A percentile compares a stretch with the other conserved stretches of the same genome.
phyloP scores from a whole-genome alignment of 495 filamentous ascomycete species.

The Penicillium silybi region DNA sequence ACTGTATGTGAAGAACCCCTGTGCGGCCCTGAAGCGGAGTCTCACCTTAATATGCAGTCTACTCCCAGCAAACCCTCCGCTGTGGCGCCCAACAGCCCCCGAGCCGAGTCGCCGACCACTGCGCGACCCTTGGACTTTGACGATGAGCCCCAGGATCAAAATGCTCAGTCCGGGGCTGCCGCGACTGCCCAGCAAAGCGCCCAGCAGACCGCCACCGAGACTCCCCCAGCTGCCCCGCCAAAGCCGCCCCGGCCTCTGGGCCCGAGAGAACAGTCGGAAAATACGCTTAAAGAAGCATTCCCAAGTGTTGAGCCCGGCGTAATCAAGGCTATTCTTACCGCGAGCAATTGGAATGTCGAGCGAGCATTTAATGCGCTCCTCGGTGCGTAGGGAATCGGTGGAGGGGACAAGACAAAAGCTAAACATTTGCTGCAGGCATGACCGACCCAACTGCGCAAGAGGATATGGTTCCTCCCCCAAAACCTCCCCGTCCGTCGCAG shows the following conservation, averaged over 20 bases:
- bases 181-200: constrained; percentile 3
- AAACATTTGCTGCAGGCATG: constrained; percentile 59
- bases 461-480: constrained; percentile 60
- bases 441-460: constrained; percentile 83
- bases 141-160: constrained; percentile 71
- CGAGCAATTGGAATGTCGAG: constrained; percentile 84
- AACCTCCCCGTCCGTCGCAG: constrained; percentile 62
- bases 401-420: neutral
- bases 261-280: constrained; percentile 77
- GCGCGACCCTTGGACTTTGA: constrained; percentile 80
- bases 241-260: constrained; percentile 86
- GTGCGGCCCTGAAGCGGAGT: constrained; percentile 5
- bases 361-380: constrained; percentile 94
- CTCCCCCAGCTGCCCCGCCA: constrained; percentile 64
- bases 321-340: constrained; percentile 80
- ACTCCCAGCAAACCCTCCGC: constrained; percentile 32
- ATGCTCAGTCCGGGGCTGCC: constrained; percentile 29
- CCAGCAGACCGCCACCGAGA: constrained; percentile 31
- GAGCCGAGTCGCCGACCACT: constrained; percentile 80
- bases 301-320: constrained; percentile 76
- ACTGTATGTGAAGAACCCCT: constrained; percentile 25
- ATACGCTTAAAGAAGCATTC: constrained; percentile 91
- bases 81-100: constrained; percentile 29
- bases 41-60: constrained; percentile 27
- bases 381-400: constrained; percentile 44